Percentiles rank a stretch among this genome's conserved stretches.
Evolutionary conservation across 164 flowering plant genomes (phyloP).

Genomic region (Aristolochia californica): DNA sequence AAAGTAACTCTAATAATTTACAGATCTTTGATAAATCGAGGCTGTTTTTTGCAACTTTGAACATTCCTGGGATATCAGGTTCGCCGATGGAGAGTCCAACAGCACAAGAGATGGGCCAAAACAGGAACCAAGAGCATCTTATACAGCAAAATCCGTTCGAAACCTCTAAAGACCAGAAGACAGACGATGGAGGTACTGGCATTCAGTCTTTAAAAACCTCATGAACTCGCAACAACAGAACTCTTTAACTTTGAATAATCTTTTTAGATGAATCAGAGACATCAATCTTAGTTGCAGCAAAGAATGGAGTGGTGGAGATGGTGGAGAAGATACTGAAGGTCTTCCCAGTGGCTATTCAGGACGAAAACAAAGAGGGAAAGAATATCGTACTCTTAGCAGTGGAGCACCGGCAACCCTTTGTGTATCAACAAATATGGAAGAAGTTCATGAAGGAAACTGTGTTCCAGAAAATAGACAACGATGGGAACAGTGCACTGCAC

Average conservation of each 20-base stretch:
- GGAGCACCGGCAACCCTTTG: constrained; percentile 35
- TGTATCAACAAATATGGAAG: constrained; percentile 14
- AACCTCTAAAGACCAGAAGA: neutral
- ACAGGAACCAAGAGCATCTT: neutral
- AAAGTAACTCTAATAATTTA: no score
- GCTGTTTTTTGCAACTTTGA: no score
- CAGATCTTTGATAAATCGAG: no score
- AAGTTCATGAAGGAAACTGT: constrained; percentile 15
- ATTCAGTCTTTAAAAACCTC: neutral
- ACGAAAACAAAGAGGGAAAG: constrained; percentile 19
- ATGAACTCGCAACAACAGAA: neutral
- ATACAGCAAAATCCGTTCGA: neutral
- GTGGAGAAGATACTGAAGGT: constrained; percentile 22
- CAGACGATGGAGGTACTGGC: neutral
- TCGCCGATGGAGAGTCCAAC: no score
- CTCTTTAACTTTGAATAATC: neutral
- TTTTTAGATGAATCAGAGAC: constrained; percentile 15
- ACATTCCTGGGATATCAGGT: no score
- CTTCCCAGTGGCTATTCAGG: constrained; percentile 31
- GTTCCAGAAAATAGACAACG: constrained; percentile 20
- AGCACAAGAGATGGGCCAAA: neutral
- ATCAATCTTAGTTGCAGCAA: constrained; percentile 32
- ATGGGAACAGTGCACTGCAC: constrained; percentile 36
- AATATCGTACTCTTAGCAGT: constrained; percentile 30
- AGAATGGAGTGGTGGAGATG: constrained; percentile 30